phyloP scores from a whole-genome alignment of 2,329 filamentous ascomycete species.

The Alternaria incomplexa region DNA sequence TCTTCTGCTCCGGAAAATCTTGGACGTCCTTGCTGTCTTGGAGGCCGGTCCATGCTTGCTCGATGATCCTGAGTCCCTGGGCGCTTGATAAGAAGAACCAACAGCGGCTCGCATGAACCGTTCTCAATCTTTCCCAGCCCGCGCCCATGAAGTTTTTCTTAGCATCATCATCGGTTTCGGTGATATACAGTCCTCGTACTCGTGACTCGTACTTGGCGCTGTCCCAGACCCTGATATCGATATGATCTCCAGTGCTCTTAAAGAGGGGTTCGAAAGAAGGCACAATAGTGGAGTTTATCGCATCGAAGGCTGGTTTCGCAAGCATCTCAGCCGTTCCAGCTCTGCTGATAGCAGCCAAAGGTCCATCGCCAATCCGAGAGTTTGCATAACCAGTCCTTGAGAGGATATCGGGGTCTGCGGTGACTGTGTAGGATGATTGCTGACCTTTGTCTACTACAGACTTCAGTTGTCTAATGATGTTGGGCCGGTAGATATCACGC shows the following conservation, averaged over 20 bases:
- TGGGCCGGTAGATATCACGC: conserved; percentile 21
- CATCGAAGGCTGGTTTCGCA: background rate
- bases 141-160: background rate
- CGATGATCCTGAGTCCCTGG: background rate
- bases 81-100: background rate
- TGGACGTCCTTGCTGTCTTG: background rate
- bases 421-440: background rate
- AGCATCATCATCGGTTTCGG: background rate
- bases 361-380: background rate
- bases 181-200: conserved; percentile 3
- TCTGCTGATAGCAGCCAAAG: background rate
- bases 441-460: background rate
- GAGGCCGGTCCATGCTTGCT: background rate
- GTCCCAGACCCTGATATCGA: background rate
- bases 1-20: background rate
- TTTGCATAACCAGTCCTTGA: background rate
- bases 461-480: conserved; percentile 23
- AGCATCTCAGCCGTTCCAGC: background rate
- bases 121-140: background rate
- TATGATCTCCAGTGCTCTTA: background rate
- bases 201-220: background rate
- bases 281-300: background rate
- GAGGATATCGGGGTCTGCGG: background rate
- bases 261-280: background rate
- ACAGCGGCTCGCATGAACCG: background rate